Conservation (phyloP, 2,329 filamentous ascomycete genomes). For the Amylocarpus encephaloides region DNA sequence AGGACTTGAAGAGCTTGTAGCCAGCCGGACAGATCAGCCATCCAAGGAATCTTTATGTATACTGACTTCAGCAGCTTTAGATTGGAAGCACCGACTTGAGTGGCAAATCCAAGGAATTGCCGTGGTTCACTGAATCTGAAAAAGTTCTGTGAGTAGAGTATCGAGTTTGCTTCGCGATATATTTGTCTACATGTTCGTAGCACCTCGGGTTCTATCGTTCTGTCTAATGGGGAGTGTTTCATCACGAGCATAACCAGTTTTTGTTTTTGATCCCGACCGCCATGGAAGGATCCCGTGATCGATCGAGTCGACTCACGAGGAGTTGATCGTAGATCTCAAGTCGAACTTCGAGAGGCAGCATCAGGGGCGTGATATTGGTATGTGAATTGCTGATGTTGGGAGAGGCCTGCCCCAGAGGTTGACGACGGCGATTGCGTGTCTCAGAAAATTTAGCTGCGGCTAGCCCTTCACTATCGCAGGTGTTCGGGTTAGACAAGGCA, state of each 20-base stretch:
- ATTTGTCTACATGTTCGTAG: conserved; percentile 7
- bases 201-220: conserved; percentile 6
- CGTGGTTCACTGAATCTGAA: conserved; percentile 1
- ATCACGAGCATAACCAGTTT: not conserved
- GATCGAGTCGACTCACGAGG: conserved; percentile 1
- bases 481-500: too few relatives aligned
- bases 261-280: not conserved
- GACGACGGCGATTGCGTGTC: too few relatives aligned
- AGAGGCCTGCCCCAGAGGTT: too few relatives aligned
- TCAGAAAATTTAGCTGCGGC: too few relatives aligned
- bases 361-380: not conserved
- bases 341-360: not conserved
- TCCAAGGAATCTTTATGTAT: too few relatives aligned
- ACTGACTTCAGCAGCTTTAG: too few relatives aligned
- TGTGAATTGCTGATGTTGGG: too few relatives aligned
- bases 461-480: too few relatives aligned
- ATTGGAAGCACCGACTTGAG: too few relatives aligned
- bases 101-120: too few relatives aligned
- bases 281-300: not conserved
- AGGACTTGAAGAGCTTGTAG: too few relatives aligned
- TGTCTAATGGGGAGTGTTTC: not conserved
- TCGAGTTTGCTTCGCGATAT: conserved; percentile 4
- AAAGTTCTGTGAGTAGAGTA: conserved; percentile 8
- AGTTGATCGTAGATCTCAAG: conserved; percentile 3
- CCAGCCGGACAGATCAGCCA: too few relatives aligned